Percentiles rank a stretch among this genome's conserved stretches.
phyloP scores from a whole-genome alignment of 352 stramenopile species.

The Globisporangium okanoganense region DNA sequence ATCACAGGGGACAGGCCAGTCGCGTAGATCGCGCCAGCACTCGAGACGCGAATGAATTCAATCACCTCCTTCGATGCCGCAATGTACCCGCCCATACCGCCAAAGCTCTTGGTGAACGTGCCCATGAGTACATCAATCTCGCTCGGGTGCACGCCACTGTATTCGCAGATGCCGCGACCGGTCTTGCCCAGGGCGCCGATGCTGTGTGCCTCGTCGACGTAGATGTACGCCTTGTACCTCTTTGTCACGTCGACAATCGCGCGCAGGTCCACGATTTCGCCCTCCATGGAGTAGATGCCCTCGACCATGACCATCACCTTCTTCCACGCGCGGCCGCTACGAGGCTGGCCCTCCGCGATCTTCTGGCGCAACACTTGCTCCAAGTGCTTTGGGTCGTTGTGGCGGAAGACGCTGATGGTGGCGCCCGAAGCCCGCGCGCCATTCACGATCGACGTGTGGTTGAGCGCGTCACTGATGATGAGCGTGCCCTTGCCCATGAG shows the following conservation, averaged over 20 bases:
- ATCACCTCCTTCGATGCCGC: slow-evolving; percentile 33
- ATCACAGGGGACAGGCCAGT: slow-evolving; percentile 28
- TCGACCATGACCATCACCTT: slow-evolving; percentile 95
- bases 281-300: slow-evolving; percentile 96
- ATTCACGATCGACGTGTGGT: slow-evolving; percentile 97
- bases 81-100: slow-evolving; percentile 94
- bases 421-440: slow-evolving; percentile 88
- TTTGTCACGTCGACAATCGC: slow-evolving; percentile 88
- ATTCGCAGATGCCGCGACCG: slow-evolving; percentile 90
- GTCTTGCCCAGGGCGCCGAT: slow-evolving; percentile 92
- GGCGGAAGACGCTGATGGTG: slow-evolving; percentile 90
- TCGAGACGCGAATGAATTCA: slow-evolving; percentile 3
- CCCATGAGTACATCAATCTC: slow-evolving; percentile 98
- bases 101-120: slow-evolving; percentile 97
- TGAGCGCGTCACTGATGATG: slow-evolving; percentile 94
- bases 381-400: slow-evolving; percentile 93
- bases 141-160: slow-evolving; percentile 89
- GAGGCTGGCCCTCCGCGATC: slow-evolving; percentile 63
- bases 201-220: slow-evolving; percentile 94
- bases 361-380: slow-evolving; percentile 70
- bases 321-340: slow-evolving; percentile 92
- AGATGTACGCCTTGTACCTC: slow-evolving; percentile 93
- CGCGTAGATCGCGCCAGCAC: slow-evolving; percentile 30
- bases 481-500: slow-evolving; percentile 88
- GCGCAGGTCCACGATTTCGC: slow-evolving; percentile 91